Percentiles rank a stretch among this genome's conserved stretches.
These are phyloP conservation scores for Fusarium sp. DNA, from an alignment of 2,329 filamentous ascomycete species.

Conservation along the genomic window DNA sequence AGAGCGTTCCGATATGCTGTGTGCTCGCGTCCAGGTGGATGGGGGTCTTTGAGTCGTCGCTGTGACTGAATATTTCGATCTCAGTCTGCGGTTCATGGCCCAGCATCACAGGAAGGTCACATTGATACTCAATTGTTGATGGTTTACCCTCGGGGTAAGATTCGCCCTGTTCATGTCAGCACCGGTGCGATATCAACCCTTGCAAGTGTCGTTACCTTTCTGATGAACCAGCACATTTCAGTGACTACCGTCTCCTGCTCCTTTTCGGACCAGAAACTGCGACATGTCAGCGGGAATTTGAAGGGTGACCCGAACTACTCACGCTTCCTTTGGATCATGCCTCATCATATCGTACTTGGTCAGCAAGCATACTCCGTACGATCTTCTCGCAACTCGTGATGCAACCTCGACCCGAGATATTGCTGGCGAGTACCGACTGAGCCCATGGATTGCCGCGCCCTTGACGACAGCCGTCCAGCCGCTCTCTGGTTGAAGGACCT, in stretches of 20 bases:
- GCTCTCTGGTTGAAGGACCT: constrained; percentile 61
- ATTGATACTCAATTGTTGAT: constrained; percentile 53
- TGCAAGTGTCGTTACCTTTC: constrained; percentile 46
- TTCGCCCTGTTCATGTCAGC: constrained; percentile 48
- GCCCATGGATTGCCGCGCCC: constrained; percentile 61
- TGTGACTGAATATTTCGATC: constrained; percentile 53
- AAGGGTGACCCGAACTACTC: constrained; percentile 20
- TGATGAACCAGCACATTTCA: constrained; percentile 57
- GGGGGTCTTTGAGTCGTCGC: constrained; percentile 48
- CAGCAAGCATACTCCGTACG: constrained; percentile 53
- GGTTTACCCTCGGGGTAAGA: constrained; percentile 54
- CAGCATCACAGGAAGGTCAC: constrained; percentile 52
- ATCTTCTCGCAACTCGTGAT: constrained; percentile 53
- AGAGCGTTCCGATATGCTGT: constrained; percentile 50
- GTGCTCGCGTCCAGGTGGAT: constrained; percentile 48
- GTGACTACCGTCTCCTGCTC: constrained; percentile 52
- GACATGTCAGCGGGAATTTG: constrained; percentile 24
- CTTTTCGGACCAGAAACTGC: constrained; percentile 54
- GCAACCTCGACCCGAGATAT: constrained; percentile 48
- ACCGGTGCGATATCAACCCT: background rate
- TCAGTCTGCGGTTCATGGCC: constrained; percentile 53
- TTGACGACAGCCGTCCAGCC: constrained; percentile 64
- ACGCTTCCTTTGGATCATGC: constrained; percentile 54
- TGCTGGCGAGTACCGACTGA: constrained; percentile 48
- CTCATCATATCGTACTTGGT: constrained; percentile 52